Percentiles rank a stretch among this genome's conserved stretches.
Conservation (phyloP, 2,329 filamentous ascomycete species). For the Pestalotiopsis sp. region DNA sequence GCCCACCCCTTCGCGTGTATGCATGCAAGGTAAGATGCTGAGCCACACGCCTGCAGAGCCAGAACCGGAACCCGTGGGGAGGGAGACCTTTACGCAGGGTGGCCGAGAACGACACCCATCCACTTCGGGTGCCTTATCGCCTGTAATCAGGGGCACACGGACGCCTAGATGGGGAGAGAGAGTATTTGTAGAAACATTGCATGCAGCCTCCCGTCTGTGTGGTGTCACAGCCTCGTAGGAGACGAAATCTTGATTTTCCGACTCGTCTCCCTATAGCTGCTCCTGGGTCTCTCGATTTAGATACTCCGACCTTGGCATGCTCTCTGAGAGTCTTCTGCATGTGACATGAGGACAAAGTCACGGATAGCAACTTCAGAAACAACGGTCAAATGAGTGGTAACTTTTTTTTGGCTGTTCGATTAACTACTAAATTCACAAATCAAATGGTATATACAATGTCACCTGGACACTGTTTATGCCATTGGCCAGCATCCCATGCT, state of each 20-base stretch:
- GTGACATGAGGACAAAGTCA: too few relatives aligned
- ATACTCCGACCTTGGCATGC: background rate
- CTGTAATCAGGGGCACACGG: background rate
- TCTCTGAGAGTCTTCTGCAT: background rate
- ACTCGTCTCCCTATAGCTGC: background rate
- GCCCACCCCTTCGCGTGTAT: too few relatives aligned
- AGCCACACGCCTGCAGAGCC: too few relatives aligned
- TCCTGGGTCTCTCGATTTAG: background rate
- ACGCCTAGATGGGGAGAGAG: background rate
- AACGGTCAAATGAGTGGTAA: background rate
- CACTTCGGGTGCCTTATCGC: background rate
- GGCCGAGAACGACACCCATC: background rate
- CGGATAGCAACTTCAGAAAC: background rate
- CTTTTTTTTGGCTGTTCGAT: constrained; percentile 12
- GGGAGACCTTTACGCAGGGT: too few relatives aligned
- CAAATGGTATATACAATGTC: background rate
- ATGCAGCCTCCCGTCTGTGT: background rate
- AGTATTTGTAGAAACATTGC: background rate
- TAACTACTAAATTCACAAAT: constrained; percentile 15
- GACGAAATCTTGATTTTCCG: background rate
- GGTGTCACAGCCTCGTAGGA: background rate
- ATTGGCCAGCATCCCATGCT: constrained; percentile 15
- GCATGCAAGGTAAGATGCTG: too few relatives aligned
- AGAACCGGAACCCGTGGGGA: too few relatives aligned
- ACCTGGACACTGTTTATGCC: constrained; percentile 10